Percentiles rank a stretch among this genome's conserved stretches.
Conservation (phyloP, 2,329 filamentous ascomycete species). For the Fusarium circinatum region DNA sequence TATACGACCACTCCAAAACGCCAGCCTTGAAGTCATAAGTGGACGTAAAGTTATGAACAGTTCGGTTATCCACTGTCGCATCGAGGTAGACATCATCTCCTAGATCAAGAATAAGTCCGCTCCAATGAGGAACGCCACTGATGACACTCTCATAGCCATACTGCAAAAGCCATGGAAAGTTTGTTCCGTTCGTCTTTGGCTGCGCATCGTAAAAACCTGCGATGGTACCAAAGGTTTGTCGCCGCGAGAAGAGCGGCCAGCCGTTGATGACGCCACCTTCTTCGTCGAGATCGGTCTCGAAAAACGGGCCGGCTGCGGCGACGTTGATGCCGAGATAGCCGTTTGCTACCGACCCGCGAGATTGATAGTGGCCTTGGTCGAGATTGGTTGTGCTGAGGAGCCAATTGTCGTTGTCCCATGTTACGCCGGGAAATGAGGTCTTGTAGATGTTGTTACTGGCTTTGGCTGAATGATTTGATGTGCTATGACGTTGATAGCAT, state of each 20-base stretch:
- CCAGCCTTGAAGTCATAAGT: not conserved
- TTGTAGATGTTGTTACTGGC: not conserved
- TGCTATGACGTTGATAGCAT: not conserved
- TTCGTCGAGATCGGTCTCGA: not conserved
- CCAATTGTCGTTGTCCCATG: conserved; percentile 9
- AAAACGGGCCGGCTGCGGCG: not conserved
- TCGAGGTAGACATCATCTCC: not conserved
- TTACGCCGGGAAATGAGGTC: not conserved
- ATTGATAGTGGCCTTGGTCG: not conserved
- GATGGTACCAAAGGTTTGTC: not conserved
- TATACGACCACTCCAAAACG: not conserved
- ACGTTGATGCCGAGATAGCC: conserved; percentile 11
- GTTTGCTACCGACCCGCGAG: conserved; percentile 1
- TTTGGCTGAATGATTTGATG: rapidly evolving
- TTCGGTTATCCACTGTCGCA: not conserved
- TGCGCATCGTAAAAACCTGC: not conserved
- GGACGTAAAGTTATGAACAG: not conserved
- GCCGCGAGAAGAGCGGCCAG: conserved; percentile 2
- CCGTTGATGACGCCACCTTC: not conserved
- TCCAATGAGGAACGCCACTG: not conserved
- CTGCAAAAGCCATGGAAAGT: conserved; percentile 4
- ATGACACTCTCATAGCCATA: conserved; percentile 7
- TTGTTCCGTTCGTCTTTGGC: not conserved
- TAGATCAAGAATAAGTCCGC: not conserved
- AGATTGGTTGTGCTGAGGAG: not conserved